Conservation (phyloP, 495 filamentous ascomycete genomes). For the Cercophora newfieldiana region DNA sequence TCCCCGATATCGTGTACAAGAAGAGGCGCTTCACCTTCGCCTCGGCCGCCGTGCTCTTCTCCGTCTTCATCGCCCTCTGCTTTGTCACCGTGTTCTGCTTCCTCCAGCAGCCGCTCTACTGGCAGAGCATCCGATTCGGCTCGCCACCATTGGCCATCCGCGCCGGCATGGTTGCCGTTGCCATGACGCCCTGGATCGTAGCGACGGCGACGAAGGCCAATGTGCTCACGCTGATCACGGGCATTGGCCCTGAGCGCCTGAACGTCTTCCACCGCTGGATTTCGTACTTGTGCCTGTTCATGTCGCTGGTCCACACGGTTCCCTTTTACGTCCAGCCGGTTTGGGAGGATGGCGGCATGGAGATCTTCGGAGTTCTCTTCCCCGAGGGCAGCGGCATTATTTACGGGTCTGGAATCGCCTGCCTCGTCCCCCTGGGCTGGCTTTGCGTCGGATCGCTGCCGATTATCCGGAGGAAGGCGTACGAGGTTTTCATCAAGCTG, state of each 20-base stretch:
- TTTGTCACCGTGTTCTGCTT: conserved; percentile 83
- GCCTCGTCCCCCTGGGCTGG: conserved; percentile 74
- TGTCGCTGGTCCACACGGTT: conserved; percentile 78
- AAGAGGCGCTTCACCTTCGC: conserved; percentile 71
- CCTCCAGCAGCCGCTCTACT: conserved; percentile 80
- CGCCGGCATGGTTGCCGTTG: conserved; percentile 88
- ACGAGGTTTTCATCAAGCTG: conserved; percentile 80
- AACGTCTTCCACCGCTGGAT: conserved; percentile 94
- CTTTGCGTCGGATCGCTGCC: conserved; percentile 83
- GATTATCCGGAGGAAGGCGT: conserved; percentile 59
- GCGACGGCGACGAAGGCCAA: conserved; percentile 91
- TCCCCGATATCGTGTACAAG: conserved; percentile 65
- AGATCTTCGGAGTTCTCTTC: conserved; percentile 66
- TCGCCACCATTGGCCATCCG: conserved; percentile 89
- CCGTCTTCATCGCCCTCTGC: conserved; percentile 62
- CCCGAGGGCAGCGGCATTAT: conserved; percentile 61
- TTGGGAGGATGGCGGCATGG: conserved; percentile 71
- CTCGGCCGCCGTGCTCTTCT: conserved; percentile 65
- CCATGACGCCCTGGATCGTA: conserved; percentile 92
- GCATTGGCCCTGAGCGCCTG: conserved; percentile 87
- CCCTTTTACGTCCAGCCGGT: conserved; percentile 90
- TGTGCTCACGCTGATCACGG: conserved; percentile 78
- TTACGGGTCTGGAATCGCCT: conserved; percentile 89
- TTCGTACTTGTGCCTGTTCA: conserved; percentile 81
- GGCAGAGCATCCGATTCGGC: conserved; percentile 75